Base-by-base conservation (phyloP, 441 rosid genomes). In the Pelargonium cotyledonis region DNA sequence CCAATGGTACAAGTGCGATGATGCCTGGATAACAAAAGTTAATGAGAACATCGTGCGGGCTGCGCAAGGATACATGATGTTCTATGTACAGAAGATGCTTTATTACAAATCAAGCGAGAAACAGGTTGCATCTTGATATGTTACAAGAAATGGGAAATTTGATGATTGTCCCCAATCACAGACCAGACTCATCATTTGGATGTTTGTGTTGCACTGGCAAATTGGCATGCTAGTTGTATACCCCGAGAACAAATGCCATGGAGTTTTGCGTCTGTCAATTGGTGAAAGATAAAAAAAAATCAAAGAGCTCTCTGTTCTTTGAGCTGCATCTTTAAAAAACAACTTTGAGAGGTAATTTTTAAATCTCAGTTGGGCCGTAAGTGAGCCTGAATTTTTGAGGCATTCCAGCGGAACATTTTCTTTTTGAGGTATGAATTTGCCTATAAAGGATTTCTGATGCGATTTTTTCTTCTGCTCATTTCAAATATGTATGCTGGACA, bases 61-160 rank as follows among this genome's bases (percentile, higher is more conserved):
- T 75, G 86, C 95, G 18, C 89, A 89, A 73, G 91, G 92, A 19
- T 87, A 89, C 80, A 89, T 89, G 95, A 83, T 79, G 83, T 89
- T 89, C 76, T 89, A 89, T 60, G 92, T 87, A 61, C 92, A 87
- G 81, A 89, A 89, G 84, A 81, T 79, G 85, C 74, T 89, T 61
- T 82, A 80, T 63, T 85, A 84, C 73, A 84, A 76, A 77, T 85
- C 84, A 26, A 85, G 85, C 8, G 90, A 81, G 71, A 83, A 81
- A 58, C 78, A 76, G 44, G 81, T n/a, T 55, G 64, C 73, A 47
- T 66, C 68, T 0, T 78, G 76, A 68, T 62, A 29, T 31, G 61
- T 58, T 66, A 38, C 41, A 15, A 12, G 68, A 65, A 68, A 31
- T 29, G 15, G 61, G 40, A 51, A 63, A 10, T 41, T 63, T 64